Evolutionary conservation across 1,284 basidiomycete species (phyloP).

Genomic region (Pseudozyma flocculosa): DNA sequence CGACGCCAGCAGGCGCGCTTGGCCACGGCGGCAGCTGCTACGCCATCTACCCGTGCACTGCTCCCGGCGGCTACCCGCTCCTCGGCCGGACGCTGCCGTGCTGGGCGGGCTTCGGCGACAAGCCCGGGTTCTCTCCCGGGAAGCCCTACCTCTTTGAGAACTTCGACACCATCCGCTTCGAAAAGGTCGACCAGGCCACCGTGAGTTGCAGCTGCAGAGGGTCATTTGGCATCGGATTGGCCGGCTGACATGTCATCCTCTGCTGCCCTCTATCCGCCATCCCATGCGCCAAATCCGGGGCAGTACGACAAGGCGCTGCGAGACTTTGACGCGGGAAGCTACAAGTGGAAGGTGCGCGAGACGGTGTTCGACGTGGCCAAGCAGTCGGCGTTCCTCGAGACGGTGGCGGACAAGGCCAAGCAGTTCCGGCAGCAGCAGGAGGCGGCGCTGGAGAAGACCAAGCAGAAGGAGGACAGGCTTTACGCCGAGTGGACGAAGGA

Average conservation of each 20-base stretch:
- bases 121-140: slow-evolving; percentile 61
- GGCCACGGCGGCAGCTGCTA: slow-evolving; percentile 61
- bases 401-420: slow-evolving; percentile 61
- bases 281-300: background rate
- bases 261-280: background rate
- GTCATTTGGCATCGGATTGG: no score
- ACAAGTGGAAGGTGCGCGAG: slow-evolving; percentile 63
- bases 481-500: slow-evolving; percentile 50
- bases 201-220: background rate
- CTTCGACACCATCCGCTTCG: slow-evolving; percentile 67
- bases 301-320: slow-evolving; percentile 62
- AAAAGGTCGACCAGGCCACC: slow-evolving; percentile 9
- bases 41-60: slow-evolving; percentile 69
- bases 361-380: slow-evolving; percentile 64
- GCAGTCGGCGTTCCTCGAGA: slow-evolving; percentile 62
- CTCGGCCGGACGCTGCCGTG: slow-evolving; percentile 63
- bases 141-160: slow-evolving; percentile 67
- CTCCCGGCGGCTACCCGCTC: slow-evolving; percentile 69
- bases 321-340: slow-evolving; percentile 67
- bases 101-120: slow-evolving; percentile 69
- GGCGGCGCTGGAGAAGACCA: slow-evolving; percentile 34
- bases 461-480: slow-evolving; percentile 58
- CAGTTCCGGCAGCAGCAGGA: slow-evolving; percentile 60
- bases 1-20: slow-evolving; percentile 65
- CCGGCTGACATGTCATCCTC: no score